Evolutionary conservation across 257 asterid genomes (phyloP).

Genomic region (Dorcoceras hygrometricum): DNA sequence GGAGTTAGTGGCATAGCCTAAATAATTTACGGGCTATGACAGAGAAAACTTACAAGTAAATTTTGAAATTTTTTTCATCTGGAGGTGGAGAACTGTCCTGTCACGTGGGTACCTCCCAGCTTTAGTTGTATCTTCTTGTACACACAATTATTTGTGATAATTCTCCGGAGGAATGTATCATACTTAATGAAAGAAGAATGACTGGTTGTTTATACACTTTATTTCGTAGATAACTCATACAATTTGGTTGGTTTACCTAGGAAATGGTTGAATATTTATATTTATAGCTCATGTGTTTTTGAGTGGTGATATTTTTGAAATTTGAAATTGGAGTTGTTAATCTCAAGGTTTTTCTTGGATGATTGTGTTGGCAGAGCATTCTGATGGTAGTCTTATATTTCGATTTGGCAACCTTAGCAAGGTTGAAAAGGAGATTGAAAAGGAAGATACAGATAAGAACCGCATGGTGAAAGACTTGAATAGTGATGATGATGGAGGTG

Average conservation of each 20-base stretch:
- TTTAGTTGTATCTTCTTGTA: background rate
- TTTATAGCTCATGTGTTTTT: background rate
- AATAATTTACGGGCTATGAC: background rate
- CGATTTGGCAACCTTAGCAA: background rate
- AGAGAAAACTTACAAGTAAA: background rate
- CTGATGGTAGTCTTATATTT: background rate
- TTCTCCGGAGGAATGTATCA: too few relatives aligned
- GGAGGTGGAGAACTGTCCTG: background rate
- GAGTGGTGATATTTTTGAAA: background rate
- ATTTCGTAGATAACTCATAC: background rate
- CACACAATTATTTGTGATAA: too few relatives aligned
- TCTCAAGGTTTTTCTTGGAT: background rate
- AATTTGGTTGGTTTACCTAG: background rate
- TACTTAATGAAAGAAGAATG: background rate
- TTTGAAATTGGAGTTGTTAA: background rate
- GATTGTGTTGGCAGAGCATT: background rate
- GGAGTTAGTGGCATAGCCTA: background rate
- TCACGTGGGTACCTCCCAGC: background rate
- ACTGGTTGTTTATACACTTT: background rate
- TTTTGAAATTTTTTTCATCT: background rate
- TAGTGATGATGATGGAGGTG: background rate
- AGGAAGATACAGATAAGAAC: background rate
- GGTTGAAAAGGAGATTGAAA: background rate
- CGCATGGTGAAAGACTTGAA: background rate
- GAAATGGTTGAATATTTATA: background rate